Evolutionary conservation across 192 early-diverging fungal genomes (phyloP).

Genomic region (Oehlia diaphana): DNA sequence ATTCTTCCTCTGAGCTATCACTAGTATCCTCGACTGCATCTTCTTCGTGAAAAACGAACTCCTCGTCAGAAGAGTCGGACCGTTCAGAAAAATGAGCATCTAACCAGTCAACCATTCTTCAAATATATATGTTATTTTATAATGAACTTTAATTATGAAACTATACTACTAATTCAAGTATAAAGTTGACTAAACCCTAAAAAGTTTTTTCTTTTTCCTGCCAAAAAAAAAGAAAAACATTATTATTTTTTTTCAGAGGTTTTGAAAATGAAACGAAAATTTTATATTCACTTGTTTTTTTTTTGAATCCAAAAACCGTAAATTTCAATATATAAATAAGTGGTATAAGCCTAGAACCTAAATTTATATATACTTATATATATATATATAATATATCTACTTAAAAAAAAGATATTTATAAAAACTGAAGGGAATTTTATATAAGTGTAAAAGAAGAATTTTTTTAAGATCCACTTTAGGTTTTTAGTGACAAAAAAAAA

Average conservation of each 20-base stretch:
- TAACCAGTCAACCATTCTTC: background rate
- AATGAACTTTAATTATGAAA: background rate
- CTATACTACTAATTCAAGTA: background rate
- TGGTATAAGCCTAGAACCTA: background rate
- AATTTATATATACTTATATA: background rate
- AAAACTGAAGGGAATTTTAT: too few species aligned
- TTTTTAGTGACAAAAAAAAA: background rate
- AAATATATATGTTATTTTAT: background rate
- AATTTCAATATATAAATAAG: background rate
- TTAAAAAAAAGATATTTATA: too few species aligned
- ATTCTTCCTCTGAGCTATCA: background rate
- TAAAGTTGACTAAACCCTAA: background rate
- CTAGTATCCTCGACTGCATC: background rate
- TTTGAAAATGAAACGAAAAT: background rate
- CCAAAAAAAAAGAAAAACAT: background rate
- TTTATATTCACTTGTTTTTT: background rate
- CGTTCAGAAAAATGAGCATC: background rate
- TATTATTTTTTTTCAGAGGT: background rate
- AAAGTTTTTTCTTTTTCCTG: background rate
- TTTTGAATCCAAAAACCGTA: background rate
- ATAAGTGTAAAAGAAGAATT: background rate
- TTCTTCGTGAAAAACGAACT: background rate
- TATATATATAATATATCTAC: background rate
- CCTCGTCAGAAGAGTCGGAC: background rate
- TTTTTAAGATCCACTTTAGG: background rate